These are phyloP conservation scores for Termitomyces titanicus DNA, from an alignment of 768 basidiomycete genomes.

Conservation along the genomic window DNA sequence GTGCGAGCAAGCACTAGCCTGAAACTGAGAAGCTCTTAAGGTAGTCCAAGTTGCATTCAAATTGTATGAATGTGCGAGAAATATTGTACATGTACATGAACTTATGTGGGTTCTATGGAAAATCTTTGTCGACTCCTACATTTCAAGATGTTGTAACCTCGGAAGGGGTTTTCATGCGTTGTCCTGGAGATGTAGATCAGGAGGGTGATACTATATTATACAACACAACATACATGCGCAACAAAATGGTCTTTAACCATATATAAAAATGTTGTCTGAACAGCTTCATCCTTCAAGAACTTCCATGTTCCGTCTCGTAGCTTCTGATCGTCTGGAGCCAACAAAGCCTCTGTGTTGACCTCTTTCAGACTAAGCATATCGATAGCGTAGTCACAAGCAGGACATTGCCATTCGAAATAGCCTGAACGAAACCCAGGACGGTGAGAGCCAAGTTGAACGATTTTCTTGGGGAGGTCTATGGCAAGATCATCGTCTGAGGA, in stretches of 20 bases:
- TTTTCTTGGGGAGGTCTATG: conserved; percentile 2
- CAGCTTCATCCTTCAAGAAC: conserved; percentile 28
- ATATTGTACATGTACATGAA: no score
- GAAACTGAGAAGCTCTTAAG: no score
- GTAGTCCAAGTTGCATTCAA: no score
- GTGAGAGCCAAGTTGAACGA: conserved; percentile 23
- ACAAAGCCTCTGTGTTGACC: conserved; percentile 25
- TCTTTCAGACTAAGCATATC: conserved; percentile 40
- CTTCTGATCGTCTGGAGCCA: conserved; percentile 14
- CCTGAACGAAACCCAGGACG: conserved; percentile 38
- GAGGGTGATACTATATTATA: background rate
- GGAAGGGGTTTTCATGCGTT: background rate
- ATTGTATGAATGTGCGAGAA: no score
- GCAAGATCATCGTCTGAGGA: conserved; percentile 27
- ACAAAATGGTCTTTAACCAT: conserved; percentile 29
- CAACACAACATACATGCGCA: conserved; percentile 2
- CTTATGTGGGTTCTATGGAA: no score
- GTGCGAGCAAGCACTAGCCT: no score
- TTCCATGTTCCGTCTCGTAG: conserved; percentile 32
- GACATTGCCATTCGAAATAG: conserved; percentile 52
- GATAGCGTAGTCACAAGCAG: conserved; percentile 42
- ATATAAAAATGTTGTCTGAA: conserved; percentile 18
- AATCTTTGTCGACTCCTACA: no score
- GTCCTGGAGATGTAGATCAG: background rate
- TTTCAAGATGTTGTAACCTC: no score